Conservation (phyloP, 495 filamentous ascomycete species). For the Sporormia fimetaria region DNA sequence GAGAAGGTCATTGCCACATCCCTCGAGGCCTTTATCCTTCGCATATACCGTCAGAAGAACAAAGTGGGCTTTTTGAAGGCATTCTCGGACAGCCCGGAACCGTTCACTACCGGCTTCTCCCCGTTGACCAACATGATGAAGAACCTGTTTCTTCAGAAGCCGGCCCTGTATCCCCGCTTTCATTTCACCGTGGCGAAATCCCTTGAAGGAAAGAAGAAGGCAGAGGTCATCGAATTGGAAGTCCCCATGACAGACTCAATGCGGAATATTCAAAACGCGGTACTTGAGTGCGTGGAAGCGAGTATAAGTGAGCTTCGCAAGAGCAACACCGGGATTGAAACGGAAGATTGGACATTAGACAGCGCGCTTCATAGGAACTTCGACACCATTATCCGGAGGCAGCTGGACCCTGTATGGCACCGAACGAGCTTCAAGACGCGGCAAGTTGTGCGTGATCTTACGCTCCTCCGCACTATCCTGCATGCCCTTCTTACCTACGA, state of each 20-base stretch:
- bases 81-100: slow-evolving; percentile 88
- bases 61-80: slow-evolving; percentile 90
- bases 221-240: slow-evolving; percentile 93
- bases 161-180: slow-evolving; percentile 89
- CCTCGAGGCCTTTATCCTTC: slow-evolving; percentile 85
- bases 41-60: slow-evolving; percentile 88
- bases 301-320: slow-evolving; percentile 89
- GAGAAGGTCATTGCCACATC: slow-evolving; percentile 81
- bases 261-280: slow-evolving; percentile 83
- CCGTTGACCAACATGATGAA: slow-evolving; percentile 85
- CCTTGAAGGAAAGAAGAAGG: slow-evolving; percentile 80
- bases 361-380: slow-evolving; percentile 89
- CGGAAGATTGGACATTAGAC: slow-evolving; percentile 96
- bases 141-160: slow-evolving; percentile 81
- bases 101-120: slow-evolving; percentile 80
- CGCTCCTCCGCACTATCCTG: slow-evolving; percentile 74
- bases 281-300: slow-evolving; percentile 92
- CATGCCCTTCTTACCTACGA: slow-evolving; percentile 77
- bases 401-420: slow-evolving; percentile 95
- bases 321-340: slow-evolving; percentile 74
- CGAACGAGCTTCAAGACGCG: slow-evolving; percentile 87
- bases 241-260: slow-evolving; percentile 94
- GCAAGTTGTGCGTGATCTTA: slow-evolving; percentile 84
- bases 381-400: slow-evolving; percentile 75
- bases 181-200: slow-evolving; percentile 80